phyloP scores from a whole-genome alignment of 2,329 filamentous ascomycete genomes.

The Cyphellophora europaea region DNA sequence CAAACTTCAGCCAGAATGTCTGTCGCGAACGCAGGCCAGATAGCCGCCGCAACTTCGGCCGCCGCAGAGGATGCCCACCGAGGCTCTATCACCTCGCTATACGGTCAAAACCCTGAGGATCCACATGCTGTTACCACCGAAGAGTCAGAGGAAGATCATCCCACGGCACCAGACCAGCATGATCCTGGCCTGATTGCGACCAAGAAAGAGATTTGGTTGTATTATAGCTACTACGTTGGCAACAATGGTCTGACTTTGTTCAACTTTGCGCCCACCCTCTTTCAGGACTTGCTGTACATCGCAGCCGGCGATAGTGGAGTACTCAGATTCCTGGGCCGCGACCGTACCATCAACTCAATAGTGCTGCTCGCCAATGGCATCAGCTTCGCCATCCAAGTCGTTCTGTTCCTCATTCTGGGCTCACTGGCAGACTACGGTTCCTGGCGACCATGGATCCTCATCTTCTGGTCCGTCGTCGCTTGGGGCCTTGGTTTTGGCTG shows the following conservation, averaged over 20 bases:
- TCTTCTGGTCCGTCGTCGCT: constrained; percentile 51
- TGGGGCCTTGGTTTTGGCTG: constrained; percentile 58
- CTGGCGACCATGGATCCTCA: constrained; percentile 54
- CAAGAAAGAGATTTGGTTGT: constrained; percentile 47
- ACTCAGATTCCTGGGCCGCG: constrained; percentile 46
- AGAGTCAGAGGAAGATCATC: constrained; percentile 26
- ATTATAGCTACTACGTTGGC: constrained; percentile 56
- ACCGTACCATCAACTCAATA: constrained; percentile 55
- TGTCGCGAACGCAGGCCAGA: constrained; percentile 16
- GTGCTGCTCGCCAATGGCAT: constrained; percentile 59
- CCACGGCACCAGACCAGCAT: constrained; percentile 45
- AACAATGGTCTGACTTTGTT: constrained; percentile 55
- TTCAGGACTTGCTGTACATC: constrained; percentile 55
- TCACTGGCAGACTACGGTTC: constrained; percentile 54
- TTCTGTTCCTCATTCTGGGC: constrained; percentile 38
- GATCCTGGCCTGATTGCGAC: constrained; percentile 44
- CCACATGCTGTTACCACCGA: constrained; percentile 1
- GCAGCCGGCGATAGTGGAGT: constrained; percentile 46
- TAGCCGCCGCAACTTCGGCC: constrained; percentile 11
- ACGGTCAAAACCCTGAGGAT: constrained; percentile 5
- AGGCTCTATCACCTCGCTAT: not conserved
- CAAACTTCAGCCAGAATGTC: too few species aligned
- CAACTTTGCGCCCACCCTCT: constrained; percentile 56
- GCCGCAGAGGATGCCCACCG: constrained; percentile 12
- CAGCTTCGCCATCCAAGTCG: constrained; percentile 57